Percentiles rank a stretch among this genome's conserved stretches.
phyloP scores from a whole-genome alignment of 139 green algal species.

The Haematococcus lacustris region DNA sequence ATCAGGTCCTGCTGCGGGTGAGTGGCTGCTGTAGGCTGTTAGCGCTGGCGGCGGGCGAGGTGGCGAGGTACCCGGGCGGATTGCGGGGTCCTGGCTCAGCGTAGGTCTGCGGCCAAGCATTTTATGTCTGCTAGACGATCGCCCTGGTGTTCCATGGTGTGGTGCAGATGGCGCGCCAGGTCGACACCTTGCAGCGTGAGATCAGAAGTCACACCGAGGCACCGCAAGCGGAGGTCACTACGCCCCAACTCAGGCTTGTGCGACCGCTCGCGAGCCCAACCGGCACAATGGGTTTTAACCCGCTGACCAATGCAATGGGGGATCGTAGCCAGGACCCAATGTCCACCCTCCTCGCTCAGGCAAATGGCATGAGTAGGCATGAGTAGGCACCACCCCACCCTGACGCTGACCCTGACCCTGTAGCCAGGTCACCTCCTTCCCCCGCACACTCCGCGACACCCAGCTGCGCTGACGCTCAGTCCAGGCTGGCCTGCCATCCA shows the following conservation, averaged over 20 bases:
- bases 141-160: too few relatives aligned
- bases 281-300: neutral
- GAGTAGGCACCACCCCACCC: too few relatives aligned
- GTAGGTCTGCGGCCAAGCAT: neutral
- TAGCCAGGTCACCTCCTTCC: too few relatives aligned
- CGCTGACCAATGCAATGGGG: neutral
- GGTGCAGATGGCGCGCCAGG: slow-evolving; percentile 3
- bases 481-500: too few relatives aligned
- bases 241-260: slow-evolving; percentile 5
- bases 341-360: slow-evolving; percentile 2
- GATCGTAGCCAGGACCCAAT: neutral
- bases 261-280: neutral
- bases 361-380: too few relatives aligned
- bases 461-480: too few relatives aligned
- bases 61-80: neutral
- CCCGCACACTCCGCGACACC: too few relatives aligned
- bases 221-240: neutral
- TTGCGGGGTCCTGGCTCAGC: neutral
- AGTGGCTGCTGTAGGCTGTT: neutral
- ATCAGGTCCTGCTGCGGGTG: slow-evolving; percentile 4
- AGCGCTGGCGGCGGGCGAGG: neutral
- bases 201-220: neutral
- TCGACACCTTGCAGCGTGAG: neutral
- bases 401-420: too few relatives aligned
- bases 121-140: neutral